Conservation (phyloP, 2,329 filamentous ascomycete genomes). For the Uncinocarpus reesii region DNA sequence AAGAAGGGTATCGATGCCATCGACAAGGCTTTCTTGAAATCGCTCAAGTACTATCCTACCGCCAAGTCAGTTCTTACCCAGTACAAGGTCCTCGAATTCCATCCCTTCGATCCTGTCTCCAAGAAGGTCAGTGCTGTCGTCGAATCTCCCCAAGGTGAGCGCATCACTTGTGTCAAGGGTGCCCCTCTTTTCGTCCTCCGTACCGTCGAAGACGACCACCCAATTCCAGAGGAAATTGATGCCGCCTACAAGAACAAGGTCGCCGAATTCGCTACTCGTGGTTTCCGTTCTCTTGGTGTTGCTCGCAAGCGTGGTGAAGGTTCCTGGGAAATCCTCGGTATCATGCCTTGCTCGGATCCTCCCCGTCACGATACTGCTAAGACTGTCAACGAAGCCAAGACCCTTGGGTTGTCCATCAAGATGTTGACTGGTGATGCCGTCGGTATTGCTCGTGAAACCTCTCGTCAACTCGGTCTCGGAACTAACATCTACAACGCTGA, state of each 20-base stretch:
- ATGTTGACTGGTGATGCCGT: conserved; percentile 94
- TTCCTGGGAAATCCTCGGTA: conserved; percentile 83
- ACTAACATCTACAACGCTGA: conserved; percentile 93
- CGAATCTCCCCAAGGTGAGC: conserved; percentile 70
- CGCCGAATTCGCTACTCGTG: conserved; percentile 80
- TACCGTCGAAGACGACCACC: conserved; percentile 76
- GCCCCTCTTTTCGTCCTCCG: conserved; percentile 79
- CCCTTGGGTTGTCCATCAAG: conserved; percentile 80
- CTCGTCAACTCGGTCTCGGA: conserved; percentile 78
- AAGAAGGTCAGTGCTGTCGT: conserved; percentile 85
- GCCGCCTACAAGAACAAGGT: conserved; percentile 86
- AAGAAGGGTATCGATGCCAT: conserved; percentile 94
- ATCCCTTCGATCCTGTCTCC: conserved; percentile 83
- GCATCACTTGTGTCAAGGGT: conserved; percentile 82
- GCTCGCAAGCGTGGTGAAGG: conserved; percentile 75
- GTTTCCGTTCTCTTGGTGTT: conserved; percentile 88
- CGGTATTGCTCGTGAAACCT: conserved; percentile 85
- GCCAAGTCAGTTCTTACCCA: conserved; percentile 71
- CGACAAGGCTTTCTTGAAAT: conserved; percentile 88
- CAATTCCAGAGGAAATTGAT: conserved; percentile 65
- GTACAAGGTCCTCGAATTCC: conserved; percentile 76
- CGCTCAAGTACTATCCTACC: conserved; percentile 68
- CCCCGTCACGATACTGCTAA: conserved; percentile 83
- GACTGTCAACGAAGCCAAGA: conserved; percentile 83
- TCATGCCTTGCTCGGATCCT: conserved; percentile 89